A percentile compares a stretch with the other conserved stretches of the same genome.
These are phyloP conservation scores for Populus alba DNA, from an alignment of 345 rosid species.

Conservation along the genomic window DNA sequence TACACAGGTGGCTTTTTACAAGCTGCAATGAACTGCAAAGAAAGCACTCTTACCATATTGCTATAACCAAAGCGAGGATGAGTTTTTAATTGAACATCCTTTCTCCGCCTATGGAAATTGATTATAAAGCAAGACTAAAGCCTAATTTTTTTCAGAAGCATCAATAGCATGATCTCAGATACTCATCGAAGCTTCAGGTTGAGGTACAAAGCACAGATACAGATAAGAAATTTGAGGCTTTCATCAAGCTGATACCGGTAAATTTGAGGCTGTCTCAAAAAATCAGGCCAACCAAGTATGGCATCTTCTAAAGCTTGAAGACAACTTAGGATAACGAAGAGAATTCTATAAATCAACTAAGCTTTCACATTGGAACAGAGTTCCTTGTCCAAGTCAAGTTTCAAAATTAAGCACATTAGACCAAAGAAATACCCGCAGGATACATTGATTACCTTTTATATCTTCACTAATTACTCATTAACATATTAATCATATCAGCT, in stretches of 20 bases:
- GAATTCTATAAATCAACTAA: background rate
- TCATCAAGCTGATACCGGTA: background rate
- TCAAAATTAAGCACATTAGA: background rate
- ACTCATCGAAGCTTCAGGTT: background rate
- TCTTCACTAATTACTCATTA: background rate
- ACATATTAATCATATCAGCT: background rate
- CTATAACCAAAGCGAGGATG: background rate
- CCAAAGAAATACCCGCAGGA: background rate
- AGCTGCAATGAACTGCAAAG: constrained; percentile 91
- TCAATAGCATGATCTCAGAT: background rate
- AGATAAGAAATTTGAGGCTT: background rate
- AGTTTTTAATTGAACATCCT: background rate
- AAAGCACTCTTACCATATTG: constrained; percentile 18
- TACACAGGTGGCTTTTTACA: constrained; percentile 94
- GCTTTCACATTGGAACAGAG: background rate
- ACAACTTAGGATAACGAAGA: background rate
- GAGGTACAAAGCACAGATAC: background rate
- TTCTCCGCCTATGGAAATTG: background rate
- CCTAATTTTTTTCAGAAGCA: background rate
- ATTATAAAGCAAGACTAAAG: background rate
- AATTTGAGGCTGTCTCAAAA: background rate
- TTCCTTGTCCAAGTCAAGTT: background rate
- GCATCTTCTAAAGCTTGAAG: background rate
- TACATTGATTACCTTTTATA: background rate
- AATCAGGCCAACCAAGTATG: background rate